These are phyloP conservation scores for Phytopythium boreale DNA, from an alignment of 352 stramenopile species.

Conservation along the genomic window DNA sequence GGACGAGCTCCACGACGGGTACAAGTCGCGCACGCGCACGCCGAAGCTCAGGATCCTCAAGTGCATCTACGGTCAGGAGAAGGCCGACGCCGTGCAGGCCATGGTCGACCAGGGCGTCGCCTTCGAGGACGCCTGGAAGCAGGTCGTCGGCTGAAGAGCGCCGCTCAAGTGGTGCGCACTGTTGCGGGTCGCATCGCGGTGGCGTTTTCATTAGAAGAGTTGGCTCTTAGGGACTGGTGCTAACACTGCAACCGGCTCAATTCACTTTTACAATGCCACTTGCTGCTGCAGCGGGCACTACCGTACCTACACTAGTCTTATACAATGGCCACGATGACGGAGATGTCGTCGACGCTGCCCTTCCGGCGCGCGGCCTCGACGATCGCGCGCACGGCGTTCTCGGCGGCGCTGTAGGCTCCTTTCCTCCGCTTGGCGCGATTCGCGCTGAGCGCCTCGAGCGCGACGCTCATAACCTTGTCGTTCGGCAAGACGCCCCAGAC, in stretches of 20 bases:
- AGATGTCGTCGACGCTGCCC: constrained; percentile 68
- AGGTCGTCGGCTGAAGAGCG: constrained; percentile 19
- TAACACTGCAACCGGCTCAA: background rate
- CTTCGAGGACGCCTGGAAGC: constrained; percentile 45
- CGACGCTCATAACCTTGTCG: constrained; percentile 50
- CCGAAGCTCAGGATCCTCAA: constrained; percentile 50
- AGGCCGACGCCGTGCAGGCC: constrained; percentile 31
- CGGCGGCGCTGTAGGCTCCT: constrained; percentile 18
- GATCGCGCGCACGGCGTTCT: constrained; percentile 53
- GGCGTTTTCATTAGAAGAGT: background rate
- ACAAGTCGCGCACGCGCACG: constrained; percentile 35
- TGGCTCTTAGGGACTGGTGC: background rate
- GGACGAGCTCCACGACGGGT: constrained; percentile 39
- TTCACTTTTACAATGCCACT: constrained; percentile 2
- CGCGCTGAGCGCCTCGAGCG: constrained; percentile 35
- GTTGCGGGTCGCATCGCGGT: background rate
- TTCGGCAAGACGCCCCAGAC: constrained; percentile 71
- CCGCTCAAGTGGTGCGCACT: background rate
- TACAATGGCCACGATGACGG: constrained; percentile 50
- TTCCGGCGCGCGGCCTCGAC: constrained; percentile 38
- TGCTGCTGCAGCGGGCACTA: too few relatives aligned
- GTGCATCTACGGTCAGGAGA: constrained; percentile 49
- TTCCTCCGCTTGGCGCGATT: constrained; percentile 13
- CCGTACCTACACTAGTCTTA: too few relatives aligned
- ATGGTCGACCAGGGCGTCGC: constrained; percentile 36